Percentiles rank a stretch among this genome's conserved stretches.
Evolutionary conservation across 208 protist species (phyloP).

Genomic region (Lotmaria passim): DNA sequence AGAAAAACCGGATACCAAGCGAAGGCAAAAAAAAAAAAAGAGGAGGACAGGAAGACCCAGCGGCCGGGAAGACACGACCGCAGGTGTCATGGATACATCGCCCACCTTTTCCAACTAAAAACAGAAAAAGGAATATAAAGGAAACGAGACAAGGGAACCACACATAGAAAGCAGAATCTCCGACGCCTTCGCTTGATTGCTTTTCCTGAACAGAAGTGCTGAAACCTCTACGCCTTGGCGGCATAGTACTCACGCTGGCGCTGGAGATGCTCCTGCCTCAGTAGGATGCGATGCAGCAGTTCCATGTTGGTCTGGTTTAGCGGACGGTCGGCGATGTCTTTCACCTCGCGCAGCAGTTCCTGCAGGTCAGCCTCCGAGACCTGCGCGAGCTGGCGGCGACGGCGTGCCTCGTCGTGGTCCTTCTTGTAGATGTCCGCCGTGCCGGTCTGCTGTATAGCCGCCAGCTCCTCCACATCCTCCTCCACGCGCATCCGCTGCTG

Average conservation of each 20-base stretch:
- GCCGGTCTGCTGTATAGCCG: constrained; percentile 45
- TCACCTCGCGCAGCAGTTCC: constrained; percentile 67
- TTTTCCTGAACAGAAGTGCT: too few species aligned
- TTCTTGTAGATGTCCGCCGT: constrained; percentile 61
- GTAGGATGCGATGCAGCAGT: constrained; percentile 56
- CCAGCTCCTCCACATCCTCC: constrained; percentile 63
- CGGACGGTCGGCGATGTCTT: constrained; percentile 57
- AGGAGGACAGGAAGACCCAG: too few species aligned
- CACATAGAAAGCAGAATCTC: too few species aligned
- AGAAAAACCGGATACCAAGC: constrained; percentile 4
- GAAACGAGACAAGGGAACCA: too few species aligned
- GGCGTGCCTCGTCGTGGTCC: constrained; percentile 38
- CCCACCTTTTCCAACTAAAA: too few species aligned
- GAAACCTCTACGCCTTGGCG: constrained; percentile 6
- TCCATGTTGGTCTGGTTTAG: constrained; percentile 86
- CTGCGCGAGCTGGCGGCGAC: constrained; percentile 35
- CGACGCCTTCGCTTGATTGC: too few species aligned
- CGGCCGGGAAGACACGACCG: too few species aligned
- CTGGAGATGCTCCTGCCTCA: constrained; percentile 61
- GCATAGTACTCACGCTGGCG: constrained; percentile 46
- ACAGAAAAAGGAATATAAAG: too few species aligned
- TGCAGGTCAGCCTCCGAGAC: constrained; percentile 61
- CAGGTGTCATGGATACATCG: too few species aligned
- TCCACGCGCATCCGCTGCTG: constrained; percentile 58
- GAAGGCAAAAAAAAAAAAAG: constrained; percentile 9